phyloP scores from a whole-genome alignment of 305 asterid species.

The Striga hermonthica region DNA sequence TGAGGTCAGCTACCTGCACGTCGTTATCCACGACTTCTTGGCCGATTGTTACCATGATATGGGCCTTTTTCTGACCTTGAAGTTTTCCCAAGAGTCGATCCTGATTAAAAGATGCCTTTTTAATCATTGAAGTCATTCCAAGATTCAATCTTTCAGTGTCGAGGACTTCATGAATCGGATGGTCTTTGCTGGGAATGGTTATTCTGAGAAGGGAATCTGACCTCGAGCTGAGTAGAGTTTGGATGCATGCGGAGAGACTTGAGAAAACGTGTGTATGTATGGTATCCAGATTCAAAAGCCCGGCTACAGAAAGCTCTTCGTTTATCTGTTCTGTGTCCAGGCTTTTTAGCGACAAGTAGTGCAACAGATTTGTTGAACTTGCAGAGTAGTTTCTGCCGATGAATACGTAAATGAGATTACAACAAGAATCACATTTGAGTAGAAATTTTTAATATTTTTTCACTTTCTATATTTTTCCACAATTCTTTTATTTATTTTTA shows the following conservation, averaged over 20 bases:
- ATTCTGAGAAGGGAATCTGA: conserved; percentile 35
- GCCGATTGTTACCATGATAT: conserved; percentile 76
- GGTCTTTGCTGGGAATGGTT: conserved; percentile 33
- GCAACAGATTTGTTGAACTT: conserved; percentile 58
- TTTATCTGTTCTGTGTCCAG: conserved; percentile 51
- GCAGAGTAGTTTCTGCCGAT: conserved; percentile 52
- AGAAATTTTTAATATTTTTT: too few species aligned
- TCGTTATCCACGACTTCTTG: conserved; percentile 53
- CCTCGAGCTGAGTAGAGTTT: conserved; percentile 43
- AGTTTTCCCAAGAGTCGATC: conserved; percentile 52
- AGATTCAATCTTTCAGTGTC: conserved; percentile 39
- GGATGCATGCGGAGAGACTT: conserved; percentile 59
- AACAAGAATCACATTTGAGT: too few species aligned
- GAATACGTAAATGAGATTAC: conserved; percentile 18
- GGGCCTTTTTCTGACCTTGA: conserved; percentile 46
- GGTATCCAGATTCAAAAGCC: conserved; percentile 53
- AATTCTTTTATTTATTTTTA: too few species aligned
- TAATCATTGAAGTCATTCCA: conserved; percentile 43
- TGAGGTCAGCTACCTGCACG: conserved; percentile 43
- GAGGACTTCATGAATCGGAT: conserved; percentile 34
- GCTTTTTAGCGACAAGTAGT: conserved; percentile 60
- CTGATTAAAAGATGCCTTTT: conserved; percentile 40
- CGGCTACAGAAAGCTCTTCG: conserved; percentile 56
- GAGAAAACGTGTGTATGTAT: conserved; percentile 57
- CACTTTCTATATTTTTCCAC: too few species aligned